A percentile compares a stretch with the other conserved stretches of the same genome.
Conservation (phyloP, 2,329 filamentous ascomycete genomes). For the Diaporthe citriasiana region DNA sequence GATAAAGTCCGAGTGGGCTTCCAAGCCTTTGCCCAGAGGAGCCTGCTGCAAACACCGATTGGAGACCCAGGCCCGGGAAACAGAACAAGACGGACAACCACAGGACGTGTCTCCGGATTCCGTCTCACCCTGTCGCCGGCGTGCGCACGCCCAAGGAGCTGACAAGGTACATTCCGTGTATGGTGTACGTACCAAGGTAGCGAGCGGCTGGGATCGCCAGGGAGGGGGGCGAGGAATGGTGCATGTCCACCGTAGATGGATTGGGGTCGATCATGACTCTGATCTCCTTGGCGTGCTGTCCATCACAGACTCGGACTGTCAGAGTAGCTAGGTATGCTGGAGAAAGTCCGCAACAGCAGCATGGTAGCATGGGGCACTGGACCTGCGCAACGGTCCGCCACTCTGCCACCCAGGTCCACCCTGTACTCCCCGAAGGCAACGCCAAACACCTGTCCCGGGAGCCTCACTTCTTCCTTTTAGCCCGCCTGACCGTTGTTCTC, state of each 20-base stretch:
- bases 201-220: constrained; percentile 10
- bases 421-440: constrained; percentile 13
- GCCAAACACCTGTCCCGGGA: not conserved
- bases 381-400: constrained; percentile 10
- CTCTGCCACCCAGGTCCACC: too few relatives aligned
- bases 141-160: constrained; percentile 4
- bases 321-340: constrained; percentile 13
- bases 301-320: constrained; percentile 24
- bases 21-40: constrained; percentile 11
- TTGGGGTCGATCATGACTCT: constrained; percentile 27
- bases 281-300: constrained; percentile 3
- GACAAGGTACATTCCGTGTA: not conserved
- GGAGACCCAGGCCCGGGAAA: constrained; percentile 14
- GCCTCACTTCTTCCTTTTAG: not conserved
- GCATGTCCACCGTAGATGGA: not conserved
- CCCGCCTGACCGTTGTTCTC: not conserved
- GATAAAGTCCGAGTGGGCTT: constrained; percentile 19
- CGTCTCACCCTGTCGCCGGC: constrained; percentile 25
- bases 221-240: constrained; percentile 12
- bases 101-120: constrained; percentile 18
- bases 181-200: not conserved
- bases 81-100: constrained; percentile 7
- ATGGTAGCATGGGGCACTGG: not conserved
- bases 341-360: constrained; percentile 20
- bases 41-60: constrained; percentile 27